A percentile compares a stretch with the other conserved stretches of the same genome.
Conservation (phyloP, 2,329 filamentous ascomycete species). For the Aphanoascus verrucosus region DNA sequence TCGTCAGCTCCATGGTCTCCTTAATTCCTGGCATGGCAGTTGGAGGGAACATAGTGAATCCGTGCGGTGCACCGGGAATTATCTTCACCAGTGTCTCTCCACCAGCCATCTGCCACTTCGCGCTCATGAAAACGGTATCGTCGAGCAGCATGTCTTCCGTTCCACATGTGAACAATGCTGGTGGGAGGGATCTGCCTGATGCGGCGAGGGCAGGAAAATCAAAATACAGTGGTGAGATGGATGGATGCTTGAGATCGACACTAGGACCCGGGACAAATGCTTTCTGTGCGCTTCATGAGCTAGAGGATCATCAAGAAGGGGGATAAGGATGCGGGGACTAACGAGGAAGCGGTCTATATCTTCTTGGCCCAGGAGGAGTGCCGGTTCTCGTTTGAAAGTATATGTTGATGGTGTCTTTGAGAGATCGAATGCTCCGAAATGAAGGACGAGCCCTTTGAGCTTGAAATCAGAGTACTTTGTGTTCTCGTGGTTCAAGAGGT, state of each 20-base stretch:
- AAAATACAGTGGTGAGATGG: conserved; percentile 43
- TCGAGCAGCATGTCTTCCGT: conserved; percentile 46
- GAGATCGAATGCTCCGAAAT: conserved; percentile 45
- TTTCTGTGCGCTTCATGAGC: conserved; percentile 16
- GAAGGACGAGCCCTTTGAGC: conserved; percentile 42
- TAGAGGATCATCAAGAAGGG: neutral
- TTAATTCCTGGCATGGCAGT: neutral
- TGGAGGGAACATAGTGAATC: conserved; percentile 35
- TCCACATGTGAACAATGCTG: conserved; percentile 45
- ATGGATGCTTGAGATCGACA: conserved; percentile 33
- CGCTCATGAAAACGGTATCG: conserved; percentile 44
- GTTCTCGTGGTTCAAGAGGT: conserved; percentile 30
- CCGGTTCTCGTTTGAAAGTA: conserved; percentile 28
- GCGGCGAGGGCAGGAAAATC: conserved; percentile 29
- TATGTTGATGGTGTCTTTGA: conserved; percentile 34
- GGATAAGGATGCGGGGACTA: neutral
- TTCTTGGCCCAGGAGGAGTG: conserved; percentile 37
- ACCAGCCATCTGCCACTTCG: conserved; percentile 45
- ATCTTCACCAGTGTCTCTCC: conserved; percentile 44
- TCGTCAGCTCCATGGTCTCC: neutral
- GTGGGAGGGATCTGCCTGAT: conserved; percentile 34
- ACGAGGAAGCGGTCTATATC: conserved; percentile 35
- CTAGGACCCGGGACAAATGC: conserved; percentile 38
- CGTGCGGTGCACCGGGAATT: conserved; percentile 46
- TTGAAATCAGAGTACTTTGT: conserved; percentile 28